Base-by-base conservation (phyloP, 2,329 filamentous ascomycete genomes). In the Thermoascus crustaceus region DNA sequence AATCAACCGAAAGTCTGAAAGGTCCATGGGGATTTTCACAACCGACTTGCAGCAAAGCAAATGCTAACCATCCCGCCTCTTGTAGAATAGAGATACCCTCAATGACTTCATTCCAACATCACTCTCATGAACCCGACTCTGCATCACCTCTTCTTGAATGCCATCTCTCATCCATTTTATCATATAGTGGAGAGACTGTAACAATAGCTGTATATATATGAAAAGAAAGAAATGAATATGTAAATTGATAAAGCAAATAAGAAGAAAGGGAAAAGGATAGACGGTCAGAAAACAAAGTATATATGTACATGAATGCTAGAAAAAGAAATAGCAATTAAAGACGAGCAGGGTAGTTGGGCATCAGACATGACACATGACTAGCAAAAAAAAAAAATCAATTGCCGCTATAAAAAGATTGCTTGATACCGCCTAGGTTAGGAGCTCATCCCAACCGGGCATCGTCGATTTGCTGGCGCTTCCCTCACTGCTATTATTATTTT, bases 291-390 rank as follows among this genome's bases (percentile, higher is more conserved):
- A 37, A 37, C 33, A 31, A 39, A 41, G n/a, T 24, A 32, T 33
- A 46, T 39, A 24, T 29, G 30, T 23, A 30, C 30, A 39, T 23
- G 14, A 43, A 46, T 42, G 38, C 42, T 35, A 49, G 41, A 47
- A 17, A 29, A 26, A 17, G 22, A 33, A 36, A 24, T 24, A 24
- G 7, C n/a, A 7, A 24, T 7, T 7, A 24, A 24, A 7, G 7
- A n/a, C n/a, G 22, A n/a, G 7, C 22, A 24, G 7, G 22, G 7
- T 7, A 24, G 22, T 7, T 7, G 22, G 22, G 7, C 22, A 24
- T 24, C n/a, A n/a, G n/a, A n/a, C 8, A 18, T 29, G 3, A 29
- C 18, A 29, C 5, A 29, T 13, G 7, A 14, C 11, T 17, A 9
- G 6, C 5, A 7, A 29, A 10, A 8, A 29, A 18, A 16, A 14